Conservation (phyloP, 2,329 filamentous ascomycete species). For the Diaporthe sp. region DNA sequence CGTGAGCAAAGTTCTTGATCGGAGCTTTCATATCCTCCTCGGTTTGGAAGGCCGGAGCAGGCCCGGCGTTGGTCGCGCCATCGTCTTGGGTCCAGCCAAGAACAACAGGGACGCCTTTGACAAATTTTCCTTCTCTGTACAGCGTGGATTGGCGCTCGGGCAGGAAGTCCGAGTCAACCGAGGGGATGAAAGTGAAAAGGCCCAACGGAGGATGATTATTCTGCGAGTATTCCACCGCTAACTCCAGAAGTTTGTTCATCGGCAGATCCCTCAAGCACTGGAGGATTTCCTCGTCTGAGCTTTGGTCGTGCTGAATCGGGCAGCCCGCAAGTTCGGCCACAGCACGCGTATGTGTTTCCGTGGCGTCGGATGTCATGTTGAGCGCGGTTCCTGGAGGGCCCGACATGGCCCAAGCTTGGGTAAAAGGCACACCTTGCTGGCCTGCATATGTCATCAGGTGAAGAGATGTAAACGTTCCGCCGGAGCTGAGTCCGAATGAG, state of each 20-base stretch:
- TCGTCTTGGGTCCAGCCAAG: conserved; percentile 50
- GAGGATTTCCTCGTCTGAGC: conserved; percentile 37
- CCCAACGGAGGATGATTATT: conserved; percentile 48
- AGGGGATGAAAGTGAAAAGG: conserved; percentile 49
- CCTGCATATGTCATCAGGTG: conserved; percentile 50
- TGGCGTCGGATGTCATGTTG: conserved; percentile 50
- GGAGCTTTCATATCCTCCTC: conserved; percentile 47
- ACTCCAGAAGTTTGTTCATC: conserved; percentile 45
- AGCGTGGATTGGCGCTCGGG: conserved; percentile 44
- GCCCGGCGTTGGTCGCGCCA: conserved; percentile 46
- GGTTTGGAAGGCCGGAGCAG: conserved; percentile 42
- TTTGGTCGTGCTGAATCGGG: neutral
- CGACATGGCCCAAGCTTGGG: conserved; percentile 51
- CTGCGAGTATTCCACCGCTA: conserved; percentile 47
- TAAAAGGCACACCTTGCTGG: conserved; percentile 51
- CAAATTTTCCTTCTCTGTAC: conserved; percentile 43
- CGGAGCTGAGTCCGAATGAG: conserved; percentile 44
- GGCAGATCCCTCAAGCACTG: conserved; percentile 45
- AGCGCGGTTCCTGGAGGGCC: conserved; percentile 52
- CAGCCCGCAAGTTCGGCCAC: conserved; percentile 46
- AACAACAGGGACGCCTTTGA: conserved; percentile 45
- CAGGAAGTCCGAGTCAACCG: conserved; percentile 48
- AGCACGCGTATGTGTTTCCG: conserved; percentile 46
- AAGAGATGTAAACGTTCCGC: conserved; percentile 45
- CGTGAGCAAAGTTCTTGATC: conserved; percentile 43